Conservation (phyloP, 305 asterid genomes). For the Solanum hybrid region DNA sequence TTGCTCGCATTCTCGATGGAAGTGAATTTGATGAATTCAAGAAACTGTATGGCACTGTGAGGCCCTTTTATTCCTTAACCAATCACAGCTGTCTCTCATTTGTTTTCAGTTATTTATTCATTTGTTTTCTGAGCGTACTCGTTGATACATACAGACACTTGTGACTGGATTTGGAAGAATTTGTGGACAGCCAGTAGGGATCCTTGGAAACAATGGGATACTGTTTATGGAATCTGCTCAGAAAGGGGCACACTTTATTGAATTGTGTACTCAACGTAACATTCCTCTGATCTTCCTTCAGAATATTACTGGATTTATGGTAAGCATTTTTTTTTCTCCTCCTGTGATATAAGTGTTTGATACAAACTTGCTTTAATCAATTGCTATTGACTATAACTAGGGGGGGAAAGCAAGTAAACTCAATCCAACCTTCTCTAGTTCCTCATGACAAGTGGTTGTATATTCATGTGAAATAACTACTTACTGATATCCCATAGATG, state of each 20-base stretch:
- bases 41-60: conserved; percentile 96
- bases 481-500: neutral
- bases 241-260: conserved; percentile 94
- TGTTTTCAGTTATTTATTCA: neutral
- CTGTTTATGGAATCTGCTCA: conserved; percentile 89
- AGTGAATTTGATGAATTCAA: conserved; percentile 97
- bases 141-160: conserved; percentile 51
- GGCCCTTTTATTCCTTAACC: conserved; percentile 27
- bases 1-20: conserved; percentile 84
- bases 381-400: neutral
- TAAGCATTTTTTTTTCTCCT: conserved; percentile 18
- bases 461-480: neutral
- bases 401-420: neutral
- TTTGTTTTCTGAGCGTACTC: conserved; percentile 9
- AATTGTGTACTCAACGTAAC: conserved; percentile 79
- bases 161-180: conserved; percentile 91
- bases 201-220: conserved; percentile 85
- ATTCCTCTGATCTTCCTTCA: conserved; percentile 90
- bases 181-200: conserved; percentile 85
- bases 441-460: neutral
- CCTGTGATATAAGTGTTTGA: neutral
- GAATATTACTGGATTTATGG: conserved; percentile 96
- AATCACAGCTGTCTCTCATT: neutral
- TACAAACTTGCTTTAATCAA: neutral
- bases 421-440: neutral